Evolutionary conservation across 805 yeast species (phyloP).

Genomic region (Yamadazyma scolyti): DNA sequence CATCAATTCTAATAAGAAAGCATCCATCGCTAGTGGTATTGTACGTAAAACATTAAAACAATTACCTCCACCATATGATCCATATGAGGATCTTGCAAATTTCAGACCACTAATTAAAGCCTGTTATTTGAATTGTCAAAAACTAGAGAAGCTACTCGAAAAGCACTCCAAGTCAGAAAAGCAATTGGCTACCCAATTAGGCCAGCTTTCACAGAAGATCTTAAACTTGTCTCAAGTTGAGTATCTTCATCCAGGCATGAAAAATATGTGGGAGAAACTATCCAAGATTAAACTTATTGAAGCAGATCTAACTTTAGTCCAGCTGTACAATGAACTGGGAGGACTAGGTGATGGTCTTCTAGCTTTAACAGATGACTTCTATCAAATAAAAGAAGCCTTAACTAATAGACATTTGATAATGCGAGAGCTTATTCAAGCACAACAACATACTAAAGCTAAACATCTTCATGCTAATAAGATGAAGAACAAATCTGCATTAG

Average conservation of each 20-base stretch:
- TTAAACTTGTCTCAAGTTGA: conserved; percentile 40
- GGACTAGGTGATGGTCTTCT: conserved; percentile 72
- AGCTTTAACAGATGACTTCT: conserved; percentile 68
- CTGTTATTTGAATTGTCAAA: conserved; percentile 57
- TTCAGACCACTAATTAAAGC: conserved; percentile 86
- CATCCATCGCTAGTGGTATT: conserved; percentile 75
- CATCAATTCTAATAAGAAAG: conserved; percentile 52
- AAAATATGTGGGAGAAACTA: conserved; percentile 71
- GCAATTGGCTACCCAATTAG: conserved; percentile 41
- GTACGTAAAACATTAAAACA: conserved; percentile 89
- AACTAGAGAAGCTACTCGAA: conserved; percentile 50
- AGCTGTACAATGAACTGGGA: conserved; percentile 69
- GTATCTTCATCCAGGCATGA: conserved; percentile 62
- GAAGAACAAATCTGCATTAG: conserved; percentile 68
- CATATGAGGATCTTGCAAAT: conserved; percentile 71
- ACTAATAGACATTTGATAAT: conserved; percentile 90
- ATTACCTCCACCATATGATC: conserved; percentile 88
- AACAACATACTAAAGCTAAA: conserved; percentile 63
- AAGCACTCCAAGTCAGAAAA: conserved; percentile 56
- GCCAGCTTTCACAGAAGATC: conserved; percentile 46
- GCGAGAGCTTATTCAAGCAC: conserved; percentile 83
- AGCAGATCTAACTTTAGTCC: conserved; percentile 74
- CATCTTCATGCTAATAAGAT: conserved; percentile 71
- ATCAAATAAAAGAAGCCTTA: conserved; percentile 84
- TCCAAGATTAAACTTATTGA: conserved; percentile 64